Base-by-base conservation (phyloP, 495 filamentous ascomycete species). In the Parathielavia hyrcaniae region DNA sequence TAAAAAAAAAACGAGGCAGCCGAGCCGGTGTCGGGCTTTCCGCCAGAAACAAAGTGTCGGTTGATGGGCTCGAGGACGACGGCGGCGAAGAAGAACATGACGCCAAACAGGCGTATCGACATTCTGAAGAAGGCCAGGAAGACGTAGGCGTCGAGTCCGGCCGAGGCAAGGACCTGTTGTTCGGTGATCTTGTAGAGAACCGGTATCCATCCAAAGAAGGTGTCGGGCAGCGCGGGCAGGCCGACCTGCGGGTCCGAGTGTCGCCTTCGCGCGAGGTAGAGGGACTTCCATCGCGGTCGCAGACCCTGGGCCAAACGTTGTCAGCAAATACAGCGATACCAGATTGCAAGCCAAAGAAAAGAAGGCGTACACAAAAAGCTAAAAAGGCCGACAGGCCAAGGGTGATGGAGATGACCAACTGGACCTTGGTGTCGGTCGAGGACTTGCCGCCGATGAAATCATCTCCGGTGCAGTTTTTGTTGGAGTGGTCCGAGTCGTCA, bases 121-220 rank as follows among this genome's bases (percentile, higher is more conserved):
- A 96, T 90, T 67, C 90, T 89, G 74, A 97, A 96, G 74, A 97
- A 97, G 22, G 84, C 82, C 13, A 99, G 78, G 63, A 97, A 96
- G 61, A 96, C 93, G 71, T 86, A 99, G 52, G 93, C 95, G 75
- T 99, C 95, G 46, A 99, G 77, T 0, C 95, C 95, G 13, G 91
- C 91, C 32, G 92, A 93, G 39, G 86, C 83, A 46, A 99, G 77
- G 20, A 97, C 83, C 70, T 97, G 85, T 65, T 95, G 82, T 45
- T 97, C 91, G 13, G 87, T 89, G 50, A 99, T 88, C 50, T 74
- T 77, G 77, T 92, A 93, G n/a, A 99, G 75, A 11, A 84, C 82
- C 2, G 89, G 85, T 35, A 97, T 93, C 95, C 95, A 99, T 66
- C 91, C 93, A 61, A 97, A 88, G 64, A 96, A 85, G 36, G 80